These are phyloP conservation scores for Aspergillus viridinutans DNA, from an alignment of 2,329 filamentous ascomycete genomes.

Conservation along the genomic window DNA sequence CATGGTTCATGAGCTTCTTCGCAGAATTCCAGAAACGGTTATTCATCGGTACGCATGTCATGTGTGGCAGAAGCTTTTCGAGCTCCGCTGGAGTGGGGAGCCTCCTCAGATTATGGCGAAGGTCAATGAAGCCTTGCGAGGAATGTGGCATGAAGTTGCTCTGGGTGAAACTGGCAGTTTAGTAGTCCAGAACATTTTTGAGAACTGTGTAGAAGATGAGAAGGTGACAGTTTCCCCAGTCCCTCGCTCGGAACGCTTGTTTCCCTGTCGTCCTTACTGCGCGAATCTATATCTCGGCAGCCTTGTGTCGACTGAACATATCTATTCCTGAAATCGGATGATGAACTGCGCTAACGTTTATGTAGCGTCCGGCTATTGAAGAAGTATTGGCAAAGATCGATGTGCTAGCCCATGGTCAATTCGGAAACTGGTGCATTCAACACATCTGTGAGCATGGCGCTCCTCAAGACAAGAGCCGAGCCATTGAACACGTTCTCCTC, in stretches of 20 bases:
- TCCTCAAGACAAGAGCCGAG: conserved; percentile 83
- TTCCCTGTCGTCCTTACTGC: background rate
- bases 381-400: conserved; percentile 94
- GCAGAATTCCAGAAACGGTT: conserved; percentile 93
- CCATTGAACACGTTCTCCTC: conserved; percentile 90
- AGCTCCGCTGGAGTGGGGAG: conserved; percentile 89
- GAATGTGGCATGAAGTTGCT: conserved; percentile 99
- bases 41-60: conserved; percentile 98
- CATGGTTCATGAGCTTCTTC: conserved; percentile 97
- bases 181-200: conserved; percentile 98
- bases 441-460: conserved; percentile 97
- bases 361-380: conserved; percentile 91
- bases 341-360: conserved; percentile 15
- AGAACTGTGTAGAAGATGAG: conserved; percentile 97
- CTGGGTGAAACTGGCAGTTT: conserved; percentile 95
- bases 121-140: conserved; percentile 88
- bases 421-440: conserved; percentile 99
- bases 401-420: conserved; percentile 93
- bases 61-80: conserved; percentile 99
- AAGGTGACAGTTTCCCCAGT: conserved; percentile 61
- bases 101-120: conserved; percentile 98
- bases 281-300: background rate
- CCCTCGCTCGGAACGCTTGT: background rate
- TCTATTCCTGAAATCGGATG: background rate
- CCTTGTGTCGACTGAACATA: background rate